Conservation (phyloP, 495 filamentous ascomycete species). For the Rhizodiscina lignyota region DNA sequence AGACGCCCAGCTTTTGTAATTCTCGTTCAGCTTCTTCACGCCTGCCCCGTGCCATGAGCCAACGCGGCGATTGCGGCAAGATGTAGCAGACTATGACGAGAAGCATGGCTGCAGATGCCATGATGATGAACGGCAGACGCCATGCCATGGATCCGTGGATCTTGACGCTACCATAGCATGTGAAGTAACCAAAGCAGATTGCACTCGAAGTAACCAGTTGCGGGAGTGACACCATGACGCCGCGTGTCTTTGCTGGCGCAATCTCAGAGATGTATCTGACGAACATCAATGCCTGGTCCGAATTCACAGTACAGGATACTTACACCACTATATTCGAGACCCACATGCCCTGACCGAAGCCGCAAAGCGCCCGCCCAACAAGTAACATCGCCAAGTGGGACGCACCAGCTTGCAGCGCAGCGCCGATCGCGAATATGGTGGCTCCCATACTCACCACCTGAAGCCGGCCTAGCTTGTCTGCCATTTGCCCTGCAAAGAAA, state of each 20-base stretch:
- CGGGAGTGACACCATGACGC: conserved; percentile 9
- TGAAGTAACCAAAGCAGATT: conserved; percentile 14
- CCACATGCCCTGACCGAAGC: too few relatives aligned
- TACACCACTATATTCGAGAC: neutral
- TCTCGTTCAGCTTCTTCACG: conserved; percentile 19
- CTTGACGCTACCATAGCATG: conserved; percentile 11
- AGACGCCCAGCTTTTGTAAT: conserved; percentile 8
- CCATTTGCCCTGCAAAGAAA: conserved; percentile 44
- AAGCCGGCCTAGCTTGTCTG: conserved; percentile 40
- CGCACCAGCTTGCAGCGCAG: conserved; percentile 7
- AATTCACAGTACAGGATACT: neutral
- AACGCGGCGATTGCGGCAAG: conserved; percentile 31
- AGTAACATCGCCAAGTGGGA: conserved; percentile 7
- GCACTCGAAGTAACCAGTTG: conserved; percentile 9
- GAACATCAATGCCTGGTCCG: neutral
- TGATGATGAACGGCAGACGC: conserved; percentile 13
- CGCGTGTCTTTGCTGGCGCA: conserved; percentile 8
- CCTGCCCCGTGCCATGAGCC: conserved; percentile 27
- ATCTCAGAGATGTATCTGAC: conserved; percentile 15
- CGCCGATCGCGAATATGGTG: conserved; percentile 8
- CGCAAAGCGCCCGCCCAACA: too few relatives aligned
- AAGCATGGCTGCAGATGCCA: conserved; percentile 1
- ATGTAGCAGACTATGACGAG: conserved; percentile 7
- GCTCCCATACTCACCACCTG: conserved; percentile 9
- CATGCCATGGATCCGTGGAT: conserved; percentile 12